Base-by-base conservation (phyloP, 2,329 filamentous ascomycete genomes). In the Calonectria pauciramosa region DNA sequence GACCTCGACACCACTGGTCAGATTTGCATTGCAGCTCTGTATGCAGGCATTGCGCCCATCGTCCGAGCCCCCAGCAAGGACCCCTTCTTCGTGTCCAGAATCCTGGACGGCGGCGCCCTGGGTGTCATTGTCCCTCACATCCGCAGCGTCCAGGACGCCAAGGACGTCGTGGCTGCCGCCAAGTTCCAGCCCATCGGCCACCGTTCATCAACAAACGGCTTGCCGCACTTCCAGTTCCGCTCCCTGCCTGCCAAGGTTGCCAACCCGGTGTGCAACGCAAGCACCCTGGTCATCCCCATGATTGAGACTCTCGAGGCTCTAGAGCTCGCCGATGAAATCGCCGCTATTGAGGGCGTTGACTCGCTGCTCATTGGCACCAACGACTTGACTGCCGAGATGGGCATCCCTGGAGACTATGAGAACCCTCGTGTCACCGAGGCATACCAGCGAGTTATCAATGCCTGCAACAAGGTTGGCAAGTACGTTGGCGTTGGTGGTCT, bases 331-430 rank as follows among this genome's bases (percentile, higher is more conserved):
- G 80, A 85, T 11, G 78, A 78, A 20, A 85, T 85, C 28, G 82
- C 83, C 1, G 80, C 82, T 0, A 77, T 83, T 6, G 80, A 86
- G 0, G 86, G 86, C 0, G 86, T 88, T 5, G 87, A 88, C 72
- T 84, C 80, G 1, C 77, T 88, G 0, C 79, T 88, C 3, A 84
- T 88, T 26, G 86, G 87, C 8, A 85, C 86, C 1, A 88, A 88
- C 64, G 87, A 88, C 71, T 77, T 88, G 64, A 85, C 81, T 26
- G 83, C 85, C 1, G 86, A 88, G 52, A 82, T 88, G 80, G 86
- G 86, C 0, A 86, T 79, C 1, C 77, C 77, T 0, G 78, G 78
- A 2, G 78, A 79, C 30, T 79, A 78, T 10, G 78, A 79, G 68
- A 79, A 79, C 26, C 78, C 76, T 10, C 71, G 74, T 13, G 68